Evolutionary conservation across 2,329 filamentous ascomycete species (phyloP).

Genomic region (Aspergillus awamori): DNA sequence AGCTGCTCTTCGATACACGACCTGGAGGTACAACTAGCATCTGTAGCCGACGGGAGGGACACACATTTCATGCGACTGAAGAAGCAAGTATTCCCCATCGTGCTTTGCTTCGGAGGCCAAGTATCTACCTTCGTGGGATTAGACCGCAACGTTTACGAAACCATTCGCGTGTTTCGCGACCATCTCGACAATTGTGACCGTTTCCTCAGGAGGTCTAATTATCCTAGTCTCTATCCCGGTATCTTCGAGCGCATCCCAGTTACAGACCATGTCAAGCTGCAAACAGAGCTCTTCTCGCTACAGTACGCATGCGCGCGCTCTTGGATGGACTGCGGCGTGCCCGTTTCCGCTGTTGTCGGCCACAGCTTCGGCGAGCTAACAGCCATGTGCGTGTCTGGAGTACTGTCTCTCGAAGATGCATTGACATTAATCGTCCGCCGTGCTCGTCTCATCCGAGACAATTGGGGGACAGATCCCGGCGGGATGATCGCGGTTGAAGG

Average conservation of each 20-base stretch:
- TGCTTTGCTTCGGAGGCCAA: constrained; percentile 48
- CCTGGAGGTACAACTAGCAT: constrained; percentile 8
- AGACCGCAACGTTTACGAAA: constrained; percentile 30
- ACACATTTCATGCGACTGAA: constrained; percentile 1
- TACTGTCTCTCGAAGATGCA: constrained; percentile 33
- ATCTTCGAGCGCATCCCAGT: constrained; percentile 26
- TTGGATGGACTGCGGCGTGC: constrained; percentile 45
- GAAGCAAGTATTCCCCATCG: constrained; percentile 21
- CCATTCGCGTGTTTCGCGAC: constrained; percentile 27
- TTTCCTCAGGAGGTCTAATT: constrained; percentile 28
- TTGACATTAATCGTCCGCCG: constrained; percentile 35
- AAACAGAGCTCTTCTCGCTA: constrained; percentile 41
- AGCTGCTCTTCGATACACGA: constrained; percentile 17
- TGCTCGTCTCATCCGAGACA: constrained; percentile 34
- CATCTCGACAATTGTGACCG: constrained; percentile 42
- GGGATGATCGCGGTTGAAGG: constrained; percentile 40
- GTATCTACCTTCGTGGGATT: constrained; percentile 29
- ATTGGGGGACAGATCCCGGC: constrained; percentile 38
- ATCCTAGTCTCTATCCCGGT: constrained; percentile 29
- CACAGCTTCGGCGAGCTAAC: constrained; percentile 45
- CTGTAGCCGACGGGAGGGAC: constrained; percentile 5
- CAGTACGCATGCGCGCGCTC: constrained; percentile 42
- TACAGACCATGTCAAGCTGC: constrained; percentile 30
- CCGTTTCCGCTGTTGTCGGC: constrained; percentile 37
- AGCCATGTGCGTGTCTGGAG: constrained; percentile 37